Evolutionary conservation across 2,329 filamentous ascomycete genomes (phyloP).

Genomic region (Penicillium sp.): DNA sequence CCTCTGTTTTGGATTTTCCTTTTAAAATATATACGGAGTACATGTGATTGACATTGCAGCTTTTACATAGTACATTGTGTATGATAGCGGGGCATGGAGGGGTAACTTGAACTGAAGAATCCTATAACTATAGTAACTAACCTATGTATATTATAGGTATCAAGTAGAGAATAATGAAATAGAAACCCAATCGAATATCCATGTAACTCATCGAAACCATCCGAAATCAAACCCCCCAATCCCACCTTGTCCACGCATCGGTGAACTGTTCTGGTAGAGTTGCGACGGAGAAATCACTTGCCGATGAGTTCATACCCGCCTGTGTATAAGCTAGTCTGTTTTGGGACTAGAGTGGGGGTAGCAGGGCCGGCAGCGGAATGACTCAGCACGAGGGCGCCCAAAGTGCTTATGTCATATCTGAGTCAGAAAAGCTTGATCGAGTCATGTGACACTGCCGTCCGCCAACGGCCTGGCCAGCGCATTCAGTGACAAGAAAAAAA

Average conservation of each 20-base stretch:
- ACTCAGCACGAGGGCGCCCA: not conserved
- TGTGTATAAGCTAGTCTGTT: slow-evolving; percentile 20
- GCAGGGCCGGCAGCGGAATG: not conserved
- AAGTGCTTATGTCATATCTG: slow-evolving; percentile 4
- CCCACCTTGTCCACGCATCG: slow-evolving; percentile 21
- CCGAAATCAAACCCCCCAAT: slow-evolving; percentile 1
- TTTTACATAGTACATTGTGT: not conserved
- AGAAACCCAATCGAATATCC: not conserved
- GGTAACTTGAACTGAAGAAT: slow-evolving; percentile 8
- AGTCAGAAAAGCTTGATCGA: slow-evolving; percentile 8
- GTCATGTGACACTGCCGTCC: slow-evolving; percentile 2
- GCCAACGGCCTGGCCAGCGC: slow-evolving; percentile 1
- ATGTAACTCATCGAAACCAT: not conserved
- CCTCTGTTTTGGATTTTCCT: not conserved
- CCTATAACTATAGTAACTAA: not conserved
- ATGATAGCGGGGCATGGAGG: slow-evolving; percentile 25
- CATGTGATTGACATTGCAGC: slow-evolving; percentile 1
- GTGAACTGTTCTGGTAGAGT: slow-evolving; percentile 29
- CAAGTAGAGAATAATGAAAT: not conserved
- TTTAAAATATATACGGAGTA: not conserved
- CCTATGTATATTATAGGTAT: not conserved
- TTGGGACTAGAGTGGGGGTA: slow-evolving; percentile 37
- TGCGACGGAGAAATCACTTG: slow-evolving; percentile 23
- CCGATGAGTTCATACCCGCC: slow-evolving; percentile 24
- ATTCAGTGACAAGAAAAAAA: not conserved